phyloP scores from a whole-genome alignment of 345 rosid species.

The Boechera retrofracta region DNA sequence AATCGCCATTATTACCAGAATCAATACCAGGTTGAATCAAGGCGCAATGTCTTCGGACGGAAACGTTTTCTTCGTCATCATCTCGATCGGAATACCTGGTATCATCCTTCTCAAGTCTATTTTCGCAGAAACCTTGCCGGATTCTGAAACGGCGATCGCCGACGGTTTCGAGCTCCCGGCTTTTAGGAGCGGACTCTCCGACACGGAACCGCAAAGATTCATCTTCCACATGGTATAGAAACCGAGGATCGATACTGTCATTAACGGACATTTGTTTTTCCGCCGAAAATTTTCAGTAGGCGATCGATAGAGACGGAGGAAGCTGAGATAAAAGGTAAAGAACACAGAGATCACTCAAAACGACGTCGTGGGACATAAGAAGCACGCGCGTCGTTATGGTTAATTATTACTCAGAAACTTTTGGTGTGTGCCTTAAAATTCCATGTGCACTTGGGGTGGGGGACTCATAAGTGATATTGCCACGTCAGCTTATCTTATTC shows the following conservation, averaged over 20 bases:
- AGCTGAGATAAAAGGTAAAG: not conserved
- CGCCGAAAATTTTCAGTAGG: constrained; percentile 16
- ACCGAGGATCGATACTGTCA: constrained; percentile 56
- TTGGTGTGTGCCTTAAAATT: not conserved
- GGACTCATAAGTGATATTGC: constrained; percentile 7
- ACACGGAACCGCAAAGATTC: constrained; percentile 52
- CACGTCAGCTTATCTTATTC: not conserved
- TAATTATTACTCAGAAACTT: constrained; percentile 1
- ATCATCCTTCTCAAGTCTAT: constrained; percentile 34
- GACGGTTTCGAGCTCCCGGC: constrained; percentile 62
- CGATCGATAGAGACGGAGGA: constrained; percentile 5
- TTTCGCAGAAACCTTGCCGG: constrained; percentile 39
- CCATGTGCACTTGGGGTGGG: not conserved
- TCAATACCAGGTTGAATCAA: constrained; percentile 32
- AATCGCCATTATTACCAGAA: constrained; percentile 32
- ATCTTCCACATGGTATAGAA: constrained; percentile 60
- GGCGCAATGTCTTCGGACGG: not conserved
- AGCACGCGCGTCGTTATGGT: constrained; percentile 40
- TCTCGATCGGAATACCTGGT: constrained; percentile 56
- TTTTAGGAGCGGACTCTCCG: constrained; percentile 55
- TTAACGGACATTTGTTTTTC: constrained; percentile 36
- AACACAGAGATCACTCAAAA: not conserved
- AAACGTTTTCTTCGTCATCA: constrained; percentile 55
- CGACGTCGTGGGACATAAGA: constrained; percentile 22
- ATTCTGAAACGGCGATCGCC: constrained; percentile 58